Percentiles rank a stretch among this genome's conserved stretches.
Conservation (phyloP, 179 eudicot species). For the Pouteria campechiana region DNA sequence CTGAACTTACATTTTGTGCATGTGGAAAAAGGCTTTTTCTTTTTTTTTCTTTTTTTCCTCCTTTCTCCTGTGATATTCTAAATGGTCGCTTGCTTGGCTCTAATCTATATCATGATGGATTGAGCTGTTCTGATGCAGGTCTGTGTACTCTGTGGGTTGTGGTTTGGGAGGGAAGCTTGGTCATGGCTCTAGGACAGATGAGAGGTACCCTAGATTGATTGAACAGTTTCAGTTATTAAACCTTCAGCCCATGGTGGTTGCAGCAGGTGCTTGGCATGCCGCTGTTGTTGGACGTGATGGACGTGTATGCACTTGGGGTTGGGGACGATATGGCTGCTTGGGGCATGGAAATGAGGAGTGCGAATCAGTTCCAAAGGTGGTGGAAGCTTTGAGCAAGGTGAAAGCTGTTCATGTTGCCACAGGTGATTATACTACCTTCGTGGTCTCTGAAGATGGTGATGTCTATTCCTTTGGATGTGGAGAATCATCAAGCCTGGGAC, state of each 20-base stretch:
- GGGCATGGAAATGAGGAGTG: slow-evolving; percentile 89
- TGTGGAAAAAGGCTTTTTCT: no score
- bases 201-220: slow-evolving; percentile 69
- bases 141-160: slow-evolving; percentile 92
- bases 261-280: slow-evolving; percentile 99
- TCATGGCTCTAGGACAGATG: slow-evolving; percentile 67
- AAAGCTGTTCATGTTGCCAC: slow-evolving; percentile 92
- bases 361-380: slow-evolving; percentile 76
- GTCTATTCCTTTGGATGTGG: slow-evolving; percentile 94
- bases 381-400: slow-evolving; percentile 51
- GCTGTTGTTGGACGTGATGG: slow-evolving; percentile 95
- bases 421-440: slow-evolving; percentile 87
- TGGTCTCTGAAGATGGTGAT: slow-evolving; percentile 65
- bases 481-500: slow-evolving; percentile 91
- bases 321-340: slow-evolving; percentile 95
- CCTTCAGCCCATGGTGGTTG: slow-evolving; percentile 72
- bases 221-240: slow-evolving; percentile 61
- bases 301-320: slow-evolving; percentile 98
- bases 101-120: no score
- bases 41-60: no score
- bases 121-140: no score
- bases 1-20: no score
- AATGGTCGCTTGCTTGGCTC: no score
- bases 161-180: slow-evolving; percentile 98
- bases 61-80: no score